Evolutionary conservation across 768 basidiomycete genomes (phyloP), one percentile per base, ranked within the genome.

Genomic region (Boletellus sp.): DNA sequence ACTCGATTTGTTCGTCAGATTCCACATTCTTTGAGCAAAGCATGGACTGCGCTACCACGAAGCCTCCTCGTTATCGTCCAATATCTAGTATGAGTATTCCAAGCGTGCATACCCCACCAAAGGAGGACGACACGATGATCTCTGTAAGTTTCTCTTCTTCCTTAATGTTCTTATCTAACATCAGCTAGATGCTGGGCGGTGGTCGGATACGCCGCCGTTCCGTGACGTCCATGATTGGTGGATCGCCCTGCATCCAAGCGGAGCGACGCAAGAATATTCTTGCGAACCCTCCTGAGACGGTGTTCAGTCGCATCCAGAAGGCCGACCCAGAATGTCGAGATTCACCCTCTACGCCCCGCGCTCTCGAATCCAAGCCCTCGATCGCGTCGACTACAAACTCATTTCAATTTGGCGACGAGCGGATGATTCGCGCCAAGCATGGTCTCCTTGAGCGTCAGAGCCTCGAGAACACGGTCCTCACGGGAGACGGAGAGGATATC

Each of bases 71-170:
- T 26, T 85, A 81, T 69, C 73, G 85, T 15, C 86, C 86, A 0
- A 56, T 87, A 24, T 89, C 88, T 0, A 71, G 83, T 32, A 58
- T 82, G 45, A 90, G 85, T 58, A 68, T 78, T 32, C 72, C 70
- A 24, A 63, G 67, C 3, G 55, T 58, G 17, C 77, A 80, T 36
- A 80, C 78, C 51, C 77, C 82, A 0, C 66, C 68, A 38, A 75
- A 74, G 54, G 87, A 90, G 23, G 85, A 89, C 51, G 88, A 90
- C 56, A 90, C 90, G 0, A 88, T 90, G 87, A 84, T 90, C 41
- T 80, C 78, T 34, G 86, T 88, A 65, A 61, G 83, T 70, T 7
- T 23, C 19, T 3, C 10, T 28, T 8, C 15, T 4, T 11, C 4
- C 28, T 44, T 34, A 23, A 2, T 23, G 48, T 24, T 42, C 19